Percentiles rank a stretch among this genome's conserved stretches.
Evolutionary conservation across 2,329 filamentous ascomycete genomes (phyloP).

Genomic region (Apiospora aurea): DNA sequence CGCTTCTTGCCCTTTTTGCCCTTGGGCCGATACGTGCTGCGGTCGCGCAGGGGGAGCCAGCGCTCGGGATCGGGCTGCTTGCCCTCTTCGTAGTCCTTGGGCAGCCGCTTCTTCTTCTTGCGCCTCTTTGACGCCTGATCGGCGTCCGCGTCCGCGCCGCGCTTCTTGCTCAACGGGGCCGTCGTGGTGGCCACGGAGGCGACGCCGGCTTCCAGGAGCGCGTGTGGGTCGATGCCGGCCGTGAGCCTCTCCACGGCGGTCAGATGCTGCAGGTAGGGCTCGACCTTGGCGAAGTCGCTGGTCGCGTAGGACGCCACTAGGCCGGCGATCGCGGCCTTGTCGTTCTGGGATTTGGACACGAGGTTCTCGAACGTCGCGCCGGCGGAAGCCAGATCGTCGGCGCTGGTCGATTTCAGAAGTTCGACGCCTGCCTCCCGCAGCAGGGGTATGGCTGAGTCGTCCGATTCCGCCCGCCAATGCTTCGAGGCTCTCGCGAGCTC

Average conservation of each 20-base stretch:
- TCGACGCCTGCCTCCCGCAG: conserved; percentile 83
- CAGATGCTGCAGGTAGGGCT: conserved; percentile 62
- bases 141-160: conserved; percentile 48
- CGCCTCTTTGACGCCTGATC: conserved; percentile 58
- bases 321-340: conserved; percentile 77
- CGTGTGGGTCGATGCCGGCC: conserved; percentile 63
- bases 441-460: conserved; percentile 65
- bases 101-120: conserved; percentile 61
- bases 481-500: conserved; percentile 81
- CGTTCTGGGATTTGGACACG: conserved; percentile 68
- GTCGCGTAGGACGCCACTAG: conserved; percentile 84
- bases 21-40: conserved; percentile 88
- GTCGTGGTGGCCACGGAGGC: conserved; percentile 53
- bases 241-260: conserved; percentile 69
- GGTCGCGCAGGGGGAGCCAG: conserved; percentile 90
- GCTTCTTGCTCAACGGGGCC: conserved; percentile 55
- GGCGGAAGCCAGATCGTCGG: conserved; percentile 73
- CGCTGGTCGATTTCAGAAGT: conserved; percentile 76
- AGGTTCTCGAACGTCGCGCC: conserved; percentile 81
- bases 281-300: conserved; percentile 61
- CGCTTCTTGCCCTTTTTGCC: conserved; percentile 92
- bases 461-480: conserved; percentile 76
- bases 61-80: conserved; percentile 89
- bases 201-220: conserved; percentile 72
- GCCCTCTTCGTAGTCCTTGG: conserved; percentile 76